Conservation (phyloP, 2,329 filamentous ascomycete genomes). For the Cryphonectria carpinicola region DNA sequence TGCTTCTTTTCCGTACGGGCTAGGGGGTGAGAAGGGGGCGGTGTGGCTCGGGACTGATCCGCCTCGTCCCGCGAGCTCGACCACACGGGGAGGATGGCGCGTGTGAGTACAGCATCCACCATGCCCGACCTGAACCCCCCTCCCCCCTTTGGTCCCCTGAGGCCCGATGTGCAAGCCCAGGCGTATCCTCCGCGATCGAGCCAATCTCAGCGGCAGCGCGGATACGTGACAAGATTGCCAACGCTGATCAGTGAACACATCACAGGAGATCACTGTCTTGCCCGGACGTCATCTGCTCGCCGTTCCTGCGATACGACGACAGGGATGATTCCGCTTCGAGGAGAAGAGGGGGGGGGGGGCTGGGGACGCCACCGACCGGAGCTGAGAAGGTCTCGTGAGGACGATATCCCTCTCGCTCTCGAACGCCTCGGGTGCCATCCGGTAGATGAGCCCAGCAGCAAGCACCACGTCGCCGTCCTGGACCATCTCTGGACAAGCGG, state of each 20-base stretch:
- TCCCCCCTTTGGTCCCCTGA: background rate
- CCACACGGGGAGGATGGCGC: constrained; percentile 10
- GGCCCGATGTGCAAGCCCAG: background rate
- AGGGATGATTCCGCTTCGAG: constrained; percentile 12
- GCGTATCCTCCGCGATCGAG: background rate
- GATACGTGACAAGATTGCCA: background rate
- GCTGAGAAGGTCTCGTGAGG: constrained; percentile 12
- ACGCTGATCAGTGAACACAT: background rate
- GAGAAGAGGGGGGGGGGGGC: constrained; percentile 9
- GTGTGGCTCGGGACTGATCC: constrained; percentile 8
- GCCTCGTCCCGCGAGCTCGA: constrained; percentile 12
- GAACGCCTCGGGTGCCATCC: constrained; percentile 2
- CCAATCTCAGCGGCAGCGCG: background rate
- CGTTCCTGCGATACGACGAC: constrained; percentile 7
- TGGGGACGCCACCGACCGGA: constrained; percentile 14
- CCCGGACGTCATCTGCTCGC: background rate
- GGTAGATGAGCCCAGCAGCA: background rate
- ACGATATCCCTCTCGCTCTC: background rate
- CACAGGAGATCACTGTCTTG: constrained; percentile 8
- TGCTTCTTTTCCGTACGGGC: constrained; percentile 1
- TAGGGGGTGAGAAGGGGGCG: background rate
- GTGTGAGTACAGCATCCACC: constrained; percentile 6
- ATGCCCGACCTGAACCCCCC: background rate
- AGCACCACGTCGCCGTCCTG: constrained; percentile 7
- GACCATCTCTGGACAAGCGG: background rate